Conservation (phyloP, 2,329 filamentous ascomycete genomes). For the Coniochaeta hoffmannii region DNA sequence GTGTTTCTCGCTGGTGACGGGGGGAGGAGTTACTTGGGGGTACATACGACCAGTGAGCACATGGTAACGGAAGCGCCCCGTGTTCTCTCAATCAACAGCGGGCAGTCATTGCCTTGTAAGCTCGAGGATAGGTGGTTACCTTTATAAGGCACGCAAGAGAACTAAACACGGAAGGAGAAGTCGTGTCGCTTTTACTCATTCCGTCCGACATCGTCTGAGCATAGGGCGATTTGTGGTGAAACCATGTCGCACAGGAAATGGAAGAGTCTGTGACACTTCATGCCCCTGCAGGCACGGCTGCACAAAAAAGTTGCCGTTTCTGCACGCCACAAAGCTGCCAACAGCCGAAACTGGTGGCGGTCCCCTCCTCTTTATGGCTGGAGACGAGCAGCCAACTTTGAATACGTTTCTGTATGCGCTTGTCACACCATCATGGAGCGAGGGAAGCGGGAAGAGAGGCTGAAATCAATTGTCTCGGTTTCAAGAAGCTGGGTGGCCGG, state of each 20-base stretch:
- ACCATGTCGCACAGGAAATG: not conserved
- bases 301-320: not conserved
- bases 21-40: not conserved
- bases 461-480: not conserved
- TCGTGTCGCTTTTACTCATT: not conserved
- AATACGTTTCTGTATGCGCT: not conserved
- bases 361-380: not conserved
- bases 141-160: too few relatives aligned
- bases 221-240: not conserved
- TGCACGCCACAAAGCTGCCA: not conserved
- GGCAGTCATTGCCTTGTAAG: too few relatives aligned
- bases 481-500: not conserved
- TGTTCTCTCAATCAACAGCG: too few relatives aligned
- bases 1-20: not conserved
- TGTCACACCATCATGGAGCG: not conserved
- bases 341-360: not conserved
- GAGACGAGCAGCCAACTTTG: not conserved
- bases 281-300: not conserved
- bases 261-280: not conserved
- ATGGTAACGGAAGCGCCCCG: too few relatives aligned
- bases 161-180: too few relatives aligned
- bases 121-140: too few relatives aligned
- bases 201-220: not conserved
- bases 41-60: too few relatives aligned
- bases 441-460: not conserved